Base-by-base conservation (phyloP, 163 green algal genomes). In the Chloromonas sp. region DNA sequence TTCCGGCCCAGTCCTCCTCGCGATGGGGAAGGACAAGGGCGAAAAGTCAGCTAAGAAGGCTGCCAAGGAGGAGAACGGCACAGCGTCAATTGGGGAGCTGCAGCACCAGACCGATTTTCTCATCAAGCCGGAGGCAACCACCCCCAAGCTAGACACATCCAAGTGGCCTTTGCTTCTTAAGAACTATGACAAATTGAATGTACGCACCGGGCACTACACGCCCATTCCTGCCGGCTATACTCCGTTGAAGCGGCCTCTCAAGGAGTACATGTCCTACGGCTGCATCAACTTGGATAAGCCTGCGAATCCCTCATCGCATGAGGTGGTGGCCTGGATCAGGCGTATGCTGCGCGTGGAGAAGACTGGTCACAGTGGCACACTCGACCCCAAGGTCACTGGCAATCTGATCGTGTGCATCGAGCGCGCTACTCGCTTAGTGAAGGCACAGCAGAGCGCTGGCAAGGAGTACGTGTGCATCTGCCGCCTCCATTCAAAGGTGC, bases 251-350 rank as follows among this genome's bases (percentile, higher is more conserved):
- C 93, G 97, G 1, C 90, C 94, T 1, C 87, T 99, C 3, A 89
- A 95, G 85, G 89, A 94, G 77, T 95, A 95, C 85, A 81, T 94
- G 60, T 94, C 92, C 2, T 99, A 99, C 85, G 97, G 97, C 14
- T 96, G 98, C 71, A 96, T 99, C 85, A 99, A 99, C 92, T 90
- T 99, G 14, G 97, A 99, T 93, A 99, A 99, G 89, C 97, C 97
- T 0, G 94, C 94, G 36, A 99, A 99, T 90, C 97, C 97, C 13
- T 98, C 93, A 14, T 98, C 94, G 0, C 97, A 99, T 86, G 97
- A 99, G 85, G 95, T 99, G 3, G 97, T 99, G 36, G 97, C 97
- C 1, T 99, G 97, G 97, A 96, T 98, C 79, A 92, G 93, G 76
- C 95, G 97, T 81, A 99, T 99, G 77, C 92, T 99, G 62, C 91